phyloP scores from a whole-genome alignment of 2,329 filamentous ascomycete species.

The Cercospora sp. region DNA sequence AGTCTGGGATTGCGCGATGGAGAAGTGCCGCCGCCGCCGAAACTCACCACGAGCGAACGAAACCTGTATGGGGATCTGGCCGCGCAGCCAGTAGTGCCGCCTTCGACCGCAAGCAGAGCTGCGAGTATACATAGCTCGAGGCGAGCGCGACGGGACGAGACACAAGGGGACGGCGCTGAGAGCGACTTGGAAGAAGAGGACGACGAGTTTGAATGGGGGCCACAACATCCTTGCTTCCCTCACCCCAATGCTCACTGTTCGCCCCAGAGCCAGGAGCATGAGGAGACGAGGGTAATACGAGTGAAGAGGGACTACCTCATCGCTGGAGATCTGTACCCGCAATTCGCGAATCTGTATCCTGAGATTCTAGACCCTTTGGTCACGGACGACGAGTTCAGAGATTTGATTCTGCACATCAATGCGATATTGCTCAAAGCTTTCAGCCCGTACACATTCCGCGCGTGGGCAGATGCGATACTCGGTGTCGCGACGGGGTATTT shows the following conservation, averaged over 20 bases:
- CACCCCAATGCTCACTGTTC: constrained; percentile 92
- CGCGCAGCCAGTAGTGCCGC: constrained; percentile 1
- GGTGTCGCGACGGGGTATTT: constrained; percentile 87
- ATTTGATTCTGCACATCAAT: constrained; percentile 80
- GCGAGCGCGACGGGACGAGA: constrained; percentile 14
- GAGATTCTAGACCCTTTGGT: constrained; percentile 90
- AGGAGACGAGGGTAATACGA: constrained; percentile 82
- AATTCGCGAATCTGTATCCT: constrained; percentile 92
- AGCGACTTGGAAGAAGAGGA: constrained; percentile 44
- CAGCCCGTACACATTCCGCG: constrained; percentile 72
- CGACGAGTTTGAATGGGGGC: constrained; percentile 81
- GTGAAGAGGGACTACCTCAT: constrained; percentile 87
- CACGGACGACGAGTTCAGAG: constrained; percentile 81
- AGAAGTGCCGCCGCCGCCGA: constrained; percentile 17
- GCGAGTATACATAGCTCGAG: constrained; percentile 10
- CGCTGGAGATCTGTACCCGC: constrained; percentile 83
- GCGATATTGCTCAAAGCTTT: constrained; percentile 73
- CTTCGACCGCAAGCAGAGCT: neutral
- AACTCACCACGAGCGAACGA: constrained; percentile 2
- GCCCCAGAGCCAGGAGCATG: constrained; percentile 69
- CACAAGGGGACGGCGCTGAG: constrained; percentile 44
- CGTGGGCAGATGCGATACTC: constrained; percentile 75
- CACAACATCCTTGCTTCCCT: constrained; percentile 89
- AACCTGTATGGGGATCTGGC: constrained; percentile 12
- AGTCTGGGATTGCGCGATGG: constrained; percentile 2